Conservation (phyloP, 495 filamentous ascomycete species). For the Saxophila tyrrhenica region DNA sequence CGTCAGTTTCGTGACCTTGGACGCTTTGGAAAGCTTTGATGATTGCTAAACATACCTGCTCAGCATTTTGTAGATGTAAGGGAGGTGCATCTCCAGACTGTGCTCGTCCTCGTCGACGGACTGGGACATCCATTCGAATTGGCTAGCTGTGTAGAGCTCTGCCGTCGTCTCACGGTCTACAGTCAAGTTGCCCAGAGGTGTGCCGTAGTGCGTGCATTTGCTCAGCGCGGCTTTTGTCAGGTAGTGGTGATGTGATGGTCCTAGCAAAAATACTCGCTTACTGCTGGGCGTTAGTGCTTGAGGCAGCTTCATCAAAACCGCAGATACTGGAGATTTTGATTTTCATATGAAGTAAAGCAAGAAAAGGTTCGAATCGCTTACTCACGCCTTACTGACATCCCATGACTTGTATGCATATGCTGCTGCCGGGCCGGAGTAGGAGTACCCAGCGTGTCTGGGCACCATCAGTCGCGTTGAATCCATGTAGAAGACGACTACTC, state of each 20-base stretch:
- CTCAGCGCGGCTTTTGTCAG: conserved; percentile 69
- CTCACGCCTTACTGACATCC: conserved; percentile 69
- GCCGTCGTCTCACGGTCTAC: conserved; percentile 59
- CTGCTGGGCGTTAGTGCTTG: conserved; percentile 28
- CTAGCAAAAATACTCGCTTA: conserved; percentile 87
- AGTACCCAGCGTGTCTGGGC: conserved; percentile 82
- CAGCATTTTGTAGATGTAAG: conserved; percentile 81
- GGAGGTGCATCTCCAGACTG: conserved; percentile 92
- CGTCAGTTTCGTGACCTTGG: background rate
- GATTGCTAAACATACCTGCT: conserved; percentile 38
- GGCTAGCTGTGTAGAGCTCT: conserved; percentile 48
- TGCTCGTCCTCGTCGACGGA: conserved; percentile 76
- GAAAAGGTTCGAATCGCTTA: background rate
- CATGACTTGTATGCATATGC: conserved; percentile 90
- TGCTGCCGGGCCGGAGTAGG: conserved; percentile 87
- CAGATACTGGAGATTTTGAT: no score
- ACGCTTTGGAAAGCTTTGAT: background rate
- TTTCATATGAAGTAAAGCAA: background rate
- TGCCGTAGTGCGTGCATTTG: conserved; percentile 61
- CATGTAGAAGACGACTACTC: background rate
- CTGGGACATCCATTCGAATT: conserved; percentile 64
- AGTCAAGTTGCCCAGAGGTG: conserved; percentile 69
- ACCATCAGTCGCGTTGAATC: background rate
- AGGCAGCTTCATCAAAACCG: background rate
- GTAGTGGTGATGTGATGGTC: conserved; percentile 83